Base-by-base conservation (phyloP, 1,139 yeast genomes). In the Blastobotrys ciferrii region DNA sequence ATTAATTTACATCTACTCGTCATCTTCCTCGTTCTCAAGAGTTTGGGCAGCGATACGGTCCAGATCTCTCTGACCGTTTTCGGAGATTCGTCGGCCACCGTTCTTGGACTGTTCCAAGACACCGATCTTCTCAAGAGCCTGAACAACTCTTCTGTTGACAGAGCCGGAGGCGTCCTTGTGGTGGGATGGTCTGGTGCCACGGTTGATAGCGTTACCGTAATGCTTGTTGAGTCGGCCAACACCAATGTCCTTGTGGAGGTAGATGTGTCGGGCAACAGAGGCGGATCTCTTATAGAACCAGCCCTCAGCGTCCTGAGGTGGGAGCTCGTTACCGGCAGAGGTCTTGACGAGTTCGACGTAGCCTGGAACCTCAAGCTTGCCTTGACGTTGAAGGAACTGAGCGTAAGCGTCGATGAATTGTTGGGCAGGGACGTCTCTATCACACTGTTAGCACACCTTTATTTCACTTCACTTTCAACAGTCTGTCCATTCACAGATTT, bases 211-310 rank as follows among this genome's bases (percentile, higher is more conserved):
- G 80, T 95, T 95, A 78, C 99, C 99, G 94, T 92, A 94, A 72
- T 88, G 82, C 80, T 88, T 92, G 95, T 91, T 91, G 74, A 92
- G 84, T 74, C 87, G 87, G 82, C 98, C 98, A 68, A 92, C 96
- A 86, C 99, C 99, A 70, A 92, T 96, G 71, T 87, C 88, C 81
- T 92, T 92, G 87, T 96, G 91, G 80, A 92, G 83, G 96, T 94
- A 94, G 77, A 92, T 85, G 92, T 92, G 98, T 83, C 99, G 92
- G 72, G 98, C 99, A 74, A 89, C 89, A 56, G 98, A 91, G 71
- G 99, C 99, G 71, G 98, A 95, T 80, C 99, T 87, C 87, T 86
- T 88, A 96, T 91, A 92, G 88, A 88, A 92, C 98, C 98, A 92
- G 72, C 92, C 89, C 80, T 91, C 98, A 66, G 98, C 80, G 75